Evolutionary conservation across 805 yeast species (phyloP).

Genomic region (Candida lessepsii): DNA sequence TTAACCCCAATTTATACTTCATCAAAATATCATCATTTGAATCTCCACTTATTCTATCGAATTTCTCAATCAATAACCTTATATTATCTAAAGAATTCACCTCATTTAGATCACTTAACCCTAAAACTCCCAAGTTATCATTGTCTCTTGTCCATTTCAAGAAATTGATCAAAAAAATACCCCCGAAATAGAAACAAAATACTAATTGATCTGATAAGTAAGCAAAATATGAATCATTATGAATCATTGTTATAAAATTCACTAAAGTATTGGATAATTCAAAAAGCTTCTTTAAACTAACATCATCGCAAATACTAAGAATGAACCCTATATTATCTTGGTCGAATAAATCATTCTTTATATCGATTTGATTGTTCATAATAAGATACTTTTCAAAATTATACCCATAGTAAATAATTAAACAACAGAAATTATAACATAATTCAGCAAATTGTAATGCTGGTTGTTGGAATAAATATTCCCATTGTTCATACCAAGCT

Average conservation of each 20-base stretch:
- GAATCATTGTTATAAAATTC: constrained; percentile 38
- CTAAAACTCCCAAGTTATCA: constrained; percentile 8
- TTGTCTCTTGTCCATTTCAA: constrained; percentile 13
- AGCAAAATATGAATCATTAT: constrained; percentile 58
- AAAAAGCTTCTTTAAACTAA: constrained; percentile 33
- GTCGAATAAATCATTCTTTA: constrained; percentile 15
- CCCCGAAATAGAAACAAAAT: constrained; percentile 47
- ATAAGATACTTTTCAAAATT: constrained; percentile 22
- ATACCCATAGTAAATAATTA: constrained; percentile 48
- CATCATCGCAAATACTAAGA: constrained; percentile 24
- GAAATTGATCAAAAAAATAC: constrained; percentile 33
- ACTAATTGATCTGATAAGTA: constrained; percentile 72
- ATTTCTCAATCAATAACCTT: constrained; percentile 25
- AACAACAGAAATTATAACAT: constrained; percentile 60
- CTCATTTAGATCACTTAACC: constrained; percentile 11
- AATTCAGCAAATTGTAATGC: constrained; percentile 72
- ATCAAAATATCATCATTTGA: constrained; percentile 29
- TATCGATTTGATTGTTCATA: constrained; percentile 8
- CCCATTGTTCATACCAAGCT: constrained; percentile 70
- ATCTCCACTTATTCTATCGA: constrained; percentile 27
- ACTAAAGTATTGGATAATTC: constrained; percentile 44
- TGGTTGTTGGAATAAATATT: constrained; percentile 64
- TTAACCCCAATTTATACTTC: constrained; percentile 27
- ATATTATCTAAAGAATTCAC: constrained; percentile 16
- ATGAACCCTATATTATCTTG: constrained; percentile 23